These are phyloP conservation scores for Mariannaea sp. DNA, from an alignment of 2,329 filamentous ascomycete species.

Conservation along the genomic window DNA sequence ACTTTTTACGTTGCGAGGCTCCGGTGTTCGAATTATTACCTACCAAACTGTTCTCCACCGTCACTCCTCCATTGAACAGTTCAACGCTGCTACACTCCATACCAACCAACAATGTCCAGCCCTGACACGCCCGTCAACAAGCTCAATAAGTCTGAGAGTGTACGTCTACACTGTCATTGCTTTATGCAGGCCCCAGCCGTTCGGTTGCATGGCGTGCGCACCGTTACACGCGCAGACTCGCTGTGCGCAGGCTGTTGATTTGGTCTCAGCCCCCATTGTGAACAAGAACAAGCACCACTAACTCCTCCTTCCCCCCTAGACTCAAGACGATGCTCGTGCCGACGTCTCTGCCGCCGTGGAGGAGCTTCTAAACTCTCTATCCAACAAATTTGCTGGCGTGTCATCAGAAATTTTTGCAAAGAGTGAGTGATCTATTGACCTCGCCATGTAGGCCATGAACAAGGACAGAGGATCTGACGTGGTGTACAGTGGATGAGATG, in stretches of 20 bases:
- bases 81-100: conserved; percentile 34
- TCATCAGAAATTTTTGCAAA: conserved; percentile 88
- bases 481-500: conserved; percentile 87
- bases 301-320: conserved; percentile 38
- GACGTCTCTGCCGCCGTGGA: conserved; percentile 82
- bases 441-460: background rate
- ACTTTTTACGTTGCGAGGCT: too few species aligned
- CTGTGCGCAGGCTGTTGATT: conserved; percentile 6
- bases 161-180: conserved; percentile 32
- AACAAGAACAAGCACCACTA: conserved; percentile 23
- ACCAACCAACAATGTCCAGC: conserved; percentile 47
- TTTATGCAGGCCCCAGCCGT: background rate
- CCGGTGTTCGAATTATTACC: too few species aligned
- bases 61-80: background rate
- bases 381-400: conserved; percentile 82
- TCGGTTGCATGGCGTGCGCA: background rate
- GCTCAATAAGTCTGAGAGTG: conserved; percentile 42
- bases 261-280: conserved; percentile 5
- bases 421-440: conserved; percentile 59
- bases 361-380: conserved; percentile 81
- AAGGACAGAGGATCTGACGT: conserved; percentile 17
- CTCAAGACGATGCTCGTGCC: conserved; percentile 54
- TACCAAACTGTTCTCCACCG: background rate
- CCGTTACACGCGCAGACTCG: conserved; percentile 12
- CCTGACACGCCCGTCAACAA: conserved; percentile 39